phyloP scores from a whole-genome alignment of 2,329 filamentous ascomycete genomes.

The Colletotrichum lini region DNA sequence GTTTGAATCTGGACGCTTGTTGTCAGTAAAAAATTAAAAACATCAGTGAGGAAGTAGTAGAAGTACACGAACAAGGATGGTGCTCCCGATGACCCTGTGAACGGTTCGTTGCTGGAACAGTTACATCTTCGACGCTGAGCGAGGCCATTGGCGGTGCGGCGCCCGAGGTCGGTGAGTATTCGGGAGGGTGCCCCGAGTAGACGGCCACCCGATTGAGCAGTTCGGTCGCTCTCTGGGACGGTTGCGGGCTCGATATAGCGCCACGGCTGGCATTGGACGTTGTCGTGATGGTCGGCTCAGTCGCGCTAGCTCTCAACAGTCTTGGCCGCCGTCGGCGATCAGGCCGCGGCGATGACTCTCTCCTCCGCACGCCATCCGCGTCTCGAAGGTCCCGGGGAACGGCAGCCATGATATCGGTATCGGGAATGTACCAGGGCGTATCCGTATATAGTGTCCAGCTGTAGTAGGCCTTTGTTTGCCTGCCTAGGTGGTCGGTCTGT shows the following conservation, averaged over 20 bases:
- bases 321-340: conserved; percentile 63
- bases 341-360: conserved; percentile 59
- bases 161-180: conserved; percentile 44
- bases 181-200: conserved; percentile 52
- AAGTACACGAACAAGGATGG: conserved; percentile 33
- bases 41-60: background rate
- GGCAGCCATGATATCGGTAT: conserved; percentile 28
- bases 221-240: conserved; percentile 67
- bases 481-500: background rate
- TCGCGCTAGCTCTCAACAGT: conserved; percentile 68
- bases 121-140: conserved; percentile 55
- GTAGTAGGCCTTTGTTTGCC: background rate
- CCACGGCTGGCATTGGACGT: conserved; percentile 67
- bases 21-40: conserved; percentile 12
- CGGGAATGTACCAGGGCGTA: background rate
- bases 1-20: conserved; percentile 32
- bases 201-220: conserved; percentile 68
- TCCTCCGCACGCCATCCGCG: conserved; percentile 32
- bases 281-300: conserved; percentile 69
- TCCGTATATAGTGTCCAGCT: too few relatives aligned
- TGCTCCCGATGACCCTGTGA: conserved; percentile 27
- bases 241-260: conserved; percentile 64
- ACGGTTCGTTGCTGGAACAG: conserved; percentile 44
- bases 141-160: conserved; percentile 53
- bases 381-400: conserved; percentile 35